Evolutionary conservation across 305 asterid genomes (phyloP).

Genomic region (Petunia hybrid): DNA sequence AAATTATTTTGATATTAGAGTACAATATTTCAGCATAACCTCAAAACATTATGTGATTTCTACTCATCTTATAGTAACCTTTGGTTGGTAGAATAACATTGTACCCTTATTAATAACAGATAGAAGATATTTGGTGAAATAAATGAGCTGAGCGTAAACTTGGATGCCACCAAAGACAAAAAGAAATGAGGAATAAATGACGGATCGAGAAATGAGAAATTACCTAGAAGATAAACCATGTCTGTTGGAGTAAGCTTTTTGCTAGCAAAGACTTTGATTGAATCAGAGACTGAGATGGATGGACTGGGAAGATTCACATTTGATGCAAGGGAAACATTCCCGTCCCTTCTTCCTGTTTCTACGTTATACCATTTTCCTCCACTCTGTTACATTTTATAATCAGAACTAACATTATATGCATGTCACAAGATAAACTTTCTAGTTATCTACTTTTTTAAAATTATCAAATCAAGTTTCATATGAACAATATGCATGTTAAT

Average conservation of each 20-base stretch:
- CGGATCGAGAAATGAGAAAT: neutral
- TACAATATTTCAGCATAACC: neutral
- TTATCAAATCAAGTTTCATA: neutral
- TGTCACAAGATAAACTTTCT: neutral
- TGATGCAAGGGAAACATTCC: constrained; percentile 49
- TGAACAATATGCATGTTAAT: neutral
- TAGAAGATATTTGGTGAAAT: no score
- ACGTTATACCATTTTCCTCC: constrained; percentile 62
- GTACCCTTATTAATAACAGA: no score
- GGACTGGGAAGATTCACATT: constrained; percentile 61
- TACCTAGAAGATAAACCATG: constrained; percentile 64
- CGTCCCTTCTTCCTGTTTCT: constrained; percentile 62
- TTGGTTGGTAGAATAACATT: no score
- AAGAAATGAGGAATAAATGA: neutral
- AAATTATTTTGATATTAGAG: neutral
- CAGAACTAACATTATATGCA: neutral
- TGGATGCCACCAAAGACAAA: neutral
- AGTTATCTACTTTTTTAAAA: neutral
- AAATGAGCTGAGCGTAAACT: no score
- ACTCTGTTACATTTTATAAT: constrained; percentile 35
- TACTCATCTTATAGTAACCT: no score
- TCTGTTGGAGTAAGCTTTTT: constrained; percentile 51
- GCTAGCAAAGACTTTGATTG: constrained; percentile 46
- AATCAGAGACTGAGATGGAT: constrained; percentile 46
- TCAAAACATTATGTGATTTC: neutral